Evolutionary conservation across 768 basidiomycete species (phyloP).

Genomic region (Pleurotus salmoneostramineus): DNA sequence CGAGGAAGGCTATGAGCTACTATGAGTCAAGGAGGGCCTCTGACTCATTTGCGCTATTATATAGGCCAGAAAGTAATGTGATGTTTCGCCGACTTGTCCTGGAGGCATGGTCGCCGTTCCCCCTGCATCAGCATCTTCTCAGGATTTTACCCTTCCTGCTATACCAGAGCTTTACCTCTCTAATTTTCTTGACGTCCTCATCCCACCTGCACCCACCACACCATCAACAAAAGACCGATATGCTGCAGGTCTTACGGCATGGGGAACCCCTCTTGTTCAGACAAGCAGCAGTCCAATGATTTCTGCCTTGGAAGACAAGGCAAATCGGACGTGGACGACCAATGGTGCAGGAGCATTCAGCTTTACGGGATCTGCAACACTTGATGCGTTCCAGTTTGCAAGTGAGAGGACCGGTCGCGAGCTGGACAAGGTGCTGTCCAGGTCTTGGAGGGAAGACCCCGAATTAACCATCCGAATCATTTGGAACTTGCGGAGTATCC

Average conservation of each 20-base stretch:
- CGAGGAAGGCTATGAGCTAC: too few species aligned
- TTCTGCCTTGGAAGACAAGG: constrained; percentile 39
- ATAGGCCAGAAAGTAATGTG: too few species aligned
- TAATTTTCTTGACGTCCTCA: constrained; percentile 51
- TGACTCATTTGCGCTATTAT: too few species aligned
- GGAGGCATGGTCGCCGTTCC: neutral
- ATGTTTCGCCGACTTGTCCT: neutral
- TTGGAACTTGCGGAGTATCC: constrained; percentile 67
- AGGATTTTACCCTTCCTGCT: constrained; percentile 47
- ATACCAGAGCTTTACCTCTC: constrained; percentile 57
- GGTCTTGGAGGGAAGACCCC: constrained; percentile 59
- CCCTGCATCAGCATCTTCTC: constrained; percentile 22
- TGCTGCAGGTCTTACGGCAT: constrained; percentile 7
- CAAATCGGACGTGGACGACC: constrained; percentile 42
- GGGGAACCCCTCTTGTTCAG: neutral
- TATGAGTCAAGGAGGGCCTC: too few species aligned
- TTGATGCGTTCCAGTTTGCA: constrained; percentile 56
- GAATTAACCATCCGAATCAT: constrained; percentile 58
- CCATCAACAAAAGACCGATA: neutral
- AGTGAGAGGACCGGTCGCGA: constrained; percentile 15
- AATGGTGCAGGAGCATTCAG: constrained; percentile 48
- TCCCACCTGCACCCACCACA: constrained; percentile 28
- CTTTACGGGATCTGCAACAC: constrained; percentile 46
- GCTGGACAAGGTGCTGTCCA: constrained; percentile 33
- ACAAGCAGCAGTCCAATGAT: constrained; percentile 43